Evolutionary conservation across 371 early-diverging fungal species (phyloP), one percentile per base, ranked within the genome.

Genomic region (Mortierella sp.): DNA sequence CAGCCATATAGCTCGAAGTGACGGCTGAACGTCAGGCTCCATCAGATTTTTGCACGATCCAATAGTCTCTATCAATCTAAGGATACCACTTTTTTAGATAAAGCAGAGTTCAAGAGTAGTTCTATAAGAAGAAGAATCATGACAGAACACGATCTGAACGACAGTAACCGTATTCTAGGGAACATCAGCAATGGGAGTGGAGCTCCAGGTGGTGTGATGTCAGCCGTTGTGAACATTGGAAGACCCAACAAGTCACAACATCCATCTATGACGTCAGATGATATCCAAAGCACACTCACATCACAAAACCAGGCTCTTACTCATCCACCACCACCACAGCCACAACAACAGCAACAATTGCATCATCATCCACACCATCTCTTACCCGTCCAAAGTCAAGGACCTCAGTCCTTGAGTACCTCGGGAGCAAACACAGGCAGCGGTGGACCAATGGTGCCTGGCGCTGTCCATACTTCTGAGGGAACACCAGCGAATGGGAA

Each of bases 231-330:
- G 19, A 69, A 36, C 13, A 47, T 67, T 3, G 64, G 53, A 8
- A 68, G 70, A 57, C 38, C 71, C 47, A 28, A 22, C 63, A 76
- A 71, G 59, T 58, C 70, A 58, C 67, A 70, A 38, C 57, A 47
- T 66, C 50, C 76, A 8, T 59, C 32, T 65, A 76, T 76, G 76
- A 70, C 76, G 68, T 76, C 76, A 70, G 67, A 70, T 68, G 50
- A 70, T 43, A 58, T 64, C 15, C 65, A 66, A 38, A 57, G 64
- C 11, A 38, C 73, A 48, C 57, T 62, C 19, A 32, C 24, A n/a
- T n/a, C n/a, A 36, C 62, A 58, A 58, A 45, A 28, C 52, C 60
- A 58, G 59, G 36, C 63, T 43, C 69, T 59, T n/a, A 8, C 55
- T 24, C 65, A 40, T 38, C 65, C 52, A 19, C 71, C 45, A 11